Evolutionary conservation across 768 basidiomycete genomes (phyloP), one percentile per base, ranked within the genome.

Genomic region (Naematelia encephala): DNA sequence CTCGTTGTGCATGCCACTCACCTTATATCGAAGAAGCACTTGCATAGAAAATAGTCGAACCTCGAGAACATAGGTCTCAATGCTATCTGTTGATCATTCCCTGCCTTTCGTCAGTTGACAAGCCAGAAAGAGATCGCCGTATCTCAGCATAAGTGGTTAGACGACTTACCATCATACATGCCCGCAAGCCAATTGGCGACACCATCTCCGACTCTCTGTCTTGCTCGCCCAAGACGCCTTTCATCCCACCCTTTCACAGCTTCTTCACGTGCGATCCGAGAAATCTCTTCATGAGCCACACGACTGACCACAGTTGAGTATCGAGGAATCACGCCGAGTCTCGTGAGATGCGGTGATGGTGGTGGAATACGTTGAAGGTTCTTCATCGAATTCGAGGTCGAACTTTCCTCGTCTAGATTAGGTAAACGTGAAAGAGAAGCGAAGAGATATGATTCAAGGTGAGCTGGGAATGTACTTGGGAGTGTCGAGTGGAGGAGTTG

Each of bases 41-140:
- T 93, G 77, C 90, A 89, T 68, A 97, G 85, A 64, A 94, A 89
- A 66, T 91, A 93, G 66, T 97, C 93, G 69, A 97, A 94, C 78
- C 85, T 88, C 82, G 30, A 81, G 74, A 69, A 85, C 80, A 28
- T 87, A 84, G 76, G 91, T 86, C 58, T 88, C 84, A 63, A 84
- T 34, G 64, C 67, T 34, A 64, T 58, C 52, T 67, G 60, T 46
- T 66, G 39, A 46, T 64, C 57, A 46, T 63, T 58, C 84, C 90
- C 64, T 62, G n/a, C n/a, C n/a, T n/a, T n/a, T n/a, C n/a, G n/a
- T n/a, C n/a, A n/a, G n/a, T 48, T 28, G 19, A 51, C 54, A 34
- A 43, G 44, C 47, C n/a, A 53, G 23, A 58, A 3, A 30, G 42
- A n/a, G n/a, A n/a, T n/a, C n/a, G n/a, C n/a, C 54, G 12, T 56